These are phyloP conservation scores for Triticum monococcum DNA, from an alignment of 176 grass and related monocot genomes.

Conservation along the genomic window DNA sequence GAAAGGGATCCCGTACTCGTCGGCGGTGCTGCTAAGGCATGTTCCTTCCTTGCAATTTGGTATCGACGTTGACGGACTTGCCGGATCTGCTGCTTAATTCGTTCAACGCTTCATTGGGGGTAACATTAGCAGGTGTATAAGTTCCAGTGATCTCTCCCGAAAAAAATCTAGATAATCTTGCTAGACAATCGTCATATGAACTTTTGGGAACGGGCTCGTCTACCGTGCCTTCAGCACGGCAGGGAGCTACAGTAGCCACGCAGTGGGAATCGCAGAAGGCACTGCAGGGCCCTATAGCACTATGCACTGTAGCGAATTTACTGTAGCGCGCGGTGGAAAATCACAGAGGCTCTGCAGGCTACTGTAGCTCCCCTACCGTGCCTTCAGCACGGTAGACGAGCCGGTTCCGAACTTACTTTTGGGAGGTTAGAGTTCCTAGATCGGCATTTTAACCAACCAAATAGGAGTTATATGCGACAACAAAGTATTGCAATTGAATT, in stretches of 20 bases:
- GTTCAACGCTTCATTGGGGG: not conserved
- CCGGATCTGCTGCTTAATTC: slow-evolving; percentile 13
- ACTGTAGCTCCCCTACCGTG: too few species aligned
- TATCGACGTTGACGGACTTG: not conserved
- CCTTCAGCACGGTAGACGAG: too few species aligned
- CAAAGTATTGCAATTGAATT: not conserved
- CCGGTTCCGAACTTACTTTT: not conserved
- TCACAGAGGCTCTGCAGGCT: too few species aligned
- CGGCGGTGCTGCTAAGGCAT: slow-evolving; percentile 57
- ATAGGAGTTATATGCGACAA: not conserved
- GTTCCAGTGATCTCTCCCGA: not conserved
- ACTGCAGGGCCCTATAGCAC: too few species aligned
- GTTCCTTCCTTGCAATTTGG: slow-evolving; percentile 5
- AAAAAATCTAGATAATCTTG: not conserved
- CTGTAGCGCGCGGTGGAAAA: too few species aligned
- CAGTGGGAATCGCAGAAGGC: too few species aligned
- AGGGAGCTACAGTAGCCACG: too few species aligned
- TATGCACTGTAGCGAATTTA: too few species aligned
- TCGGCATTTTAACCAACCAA: not conserved
- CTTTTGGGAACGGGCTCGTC: not conserved
- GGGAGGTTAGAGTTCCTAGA: not conserved
- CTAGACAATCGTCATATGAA: not conserved
- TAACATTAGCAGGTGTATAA: not conserved
- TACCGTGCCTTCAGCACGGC: too few species aligned
- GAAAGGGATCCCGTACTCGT: slow-evolving; percentile 74